Base-by-base conservation (phyloP, 345 rosid species). In the Limnanthes douglasii region DNA sequence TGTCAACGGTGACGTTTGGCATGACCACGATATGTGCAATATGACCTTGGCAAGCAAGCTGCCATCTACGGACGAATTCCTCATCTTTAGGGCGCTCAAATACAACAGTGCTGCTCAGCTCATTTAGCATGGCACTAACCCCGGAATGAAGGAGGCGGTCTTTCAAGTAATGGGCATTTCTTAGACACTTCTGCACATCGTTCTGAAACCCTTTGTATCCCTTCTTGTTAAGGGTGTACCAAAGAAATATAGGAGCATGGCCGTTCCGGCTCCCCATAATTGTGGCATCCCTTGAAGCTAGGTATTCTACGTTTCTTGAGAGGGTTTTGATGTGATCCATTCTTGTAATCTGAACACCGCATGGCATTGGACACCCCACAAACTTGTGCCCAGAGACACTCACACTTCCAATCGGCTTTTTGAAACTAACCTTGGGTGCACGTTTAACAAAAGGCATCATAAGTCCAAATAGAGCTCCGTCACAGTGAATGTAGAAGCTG, bases 191-290 rank as follows among this genome's bases (percentile, higher is more conserved):
- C 57, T 90, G 95, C 21, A 84, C 95, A 54, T 88, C 97, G 55
- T 84, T 88, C 59, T 74, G 95, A 53, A 88, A 88, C 4, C 95
- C 97, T 34, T 69, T 74, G 59, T 90, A 90, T 6, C 98, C 95
- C 55, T 88, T 79, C 37, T 74, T 51, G 70, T 79, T 79, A 29
- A 88, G 68, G 1, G 95, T 90, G 62, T 79, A 90, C 95, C 95
- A 90, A 16, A 90, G 94, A 57, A 90, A 90, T 51, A 90, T 51
- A 38, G 95, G 98, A 2, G 98, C 98, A 20, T 90, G 95, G 4
- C 95, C 95, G n/a, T 90, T 90, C 11, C 98, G 57, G 51, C 95
- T 79, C 28, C 98, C 98, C 98, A 90, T 90, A 53, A 88, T 88
- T 15, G 95, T 88, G 11, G 98, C 98, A 53, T 84, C 95, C 59